phyloP scores from a whole-genome alignment of 129 eudicot genomes.

The Cynara cardunculus region DNA sequence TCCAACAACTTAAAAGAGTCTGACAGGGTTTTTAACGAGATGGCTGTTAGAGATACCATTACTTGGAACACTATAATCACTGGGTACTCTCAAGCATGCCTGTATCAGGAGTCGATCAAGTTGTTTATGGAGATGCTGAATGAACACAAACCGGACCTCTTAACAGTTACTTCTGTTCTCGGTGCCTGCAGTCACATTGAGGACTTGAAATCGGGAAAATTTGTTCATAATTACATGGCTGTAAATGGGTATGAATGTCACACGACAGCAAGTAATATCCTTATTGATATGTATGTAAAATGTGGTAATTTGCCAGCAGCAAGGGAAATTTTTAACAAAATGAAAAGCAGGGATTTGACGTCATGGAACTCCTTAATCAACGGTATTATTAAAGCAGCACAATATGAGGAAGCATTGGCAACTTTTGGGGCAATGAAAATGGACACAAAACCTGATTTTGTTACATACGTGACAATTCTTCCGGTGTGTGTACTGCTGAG shows the following conservation, averaged over 20 bases:
- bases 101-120: constrained; percentile 46
- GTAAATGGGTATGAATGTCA: constrained; percentile 42
- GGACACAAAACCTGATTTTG: constrained; percentile 48
- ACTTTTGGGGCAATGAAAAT: constrained; percentile 43
- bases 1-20: constrained; percentile 32
- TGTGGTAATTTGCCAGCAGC: constrained; percentile 40
- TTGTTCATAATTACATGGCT: constrained; percentile 53
- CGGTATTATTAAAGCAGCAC: constrained; percentile 38
- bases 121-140: constrained; percentile 54
- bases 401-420: constrained; percentile 42
- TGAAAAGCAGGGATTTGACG: constrained; percentile 42
- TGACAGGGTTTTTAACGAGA: constrained; percentile 36
- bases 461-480: constrained; percentile 49
- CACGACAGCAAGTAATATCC: constrained; percentile 39
- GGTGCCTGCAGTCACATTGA: constrained; percentile 51
- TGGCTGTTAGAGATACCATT: constrained; percentile 43
- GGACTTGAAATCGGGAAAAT: constrained; percentile 42
- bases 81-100: constrained; percentile 44
- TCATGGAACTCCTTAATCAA: constrained; percentile 57
- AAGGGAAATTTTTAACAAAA: constrained; percentile 42
- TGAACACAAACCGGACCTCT: constrained; percentile 47
- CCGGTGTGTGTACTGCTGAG: constrained; percentile 32
- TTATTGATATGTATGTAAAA: constrained; percentile 63
- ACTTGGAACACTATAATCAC: constrained; percentile 67
- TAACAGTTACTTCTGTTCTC: constrained; percentile 54